Evolutionary conservation across 495 filamentous ascomycete genomes (phyloP), one percentile per base, ranked within the genome.

Genomic region (Tuber melanosporum): DNA sequence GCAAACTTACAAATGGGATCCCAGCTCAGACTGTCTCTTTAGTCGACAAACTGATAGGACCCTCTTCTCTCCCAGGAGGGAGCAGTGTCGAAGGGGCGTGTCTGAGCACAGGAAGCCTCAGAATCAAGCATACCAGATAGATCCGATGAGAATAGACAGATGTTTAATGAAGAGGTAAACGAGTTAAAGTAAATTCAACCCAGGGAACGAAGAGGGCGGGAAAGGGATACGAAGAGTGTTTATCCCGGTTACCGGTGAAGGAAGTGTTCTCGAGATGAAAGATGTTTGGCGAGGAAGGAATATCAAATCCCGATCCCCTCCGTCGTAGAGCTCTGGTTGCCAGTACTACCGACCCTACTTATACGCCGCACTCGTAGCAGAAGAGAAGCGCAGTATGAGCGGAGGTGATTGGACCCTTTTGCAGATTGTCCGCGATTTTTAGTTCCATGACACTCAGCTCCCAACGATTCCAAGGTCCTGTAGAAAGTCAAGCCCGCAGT

Each of bases 1-100:
- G 10, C 26, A 14, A 46, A 74, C 73, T 43, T 76, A 83, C 81
- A n/a, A 83, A 41, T 12, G 78, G 4, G 20, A 83, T 79, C 19
- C 82, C 82, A 42, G 81, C 79, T 79, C 81, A 83, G 22, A 71
- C 73, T 1, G 73, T 49, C 20, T 70, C 72, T 41, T 76, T 70
- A 3, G 77, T 70, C 0, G 47, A 26, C 19, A 49, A 26, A 19
- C 72, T 74, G 26, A 83, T 76, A 1, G 78, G 45, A 80, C 26
- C 82, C 74, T 39, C 80, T 75, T 14, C 79, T 74, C 57, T 66
- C 57, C 32, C 9, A n/a, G 5, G 57, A 66, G 15, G 57, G 57
- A 15, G 8, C n/a, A 32, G 52, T 26, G 22, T 62, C 52, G n/a
- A 62, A 62, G 22, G n/a, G 9, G n/a, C 9, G n/a, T 19, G 57